Percentiles rank a stretch among this genome's conserved stretches.
Evolutionary conservation across 2,329 filamentous ascomycete genomes (phyloP).

Genomic region (Xylariaceae sp.): DNA sequence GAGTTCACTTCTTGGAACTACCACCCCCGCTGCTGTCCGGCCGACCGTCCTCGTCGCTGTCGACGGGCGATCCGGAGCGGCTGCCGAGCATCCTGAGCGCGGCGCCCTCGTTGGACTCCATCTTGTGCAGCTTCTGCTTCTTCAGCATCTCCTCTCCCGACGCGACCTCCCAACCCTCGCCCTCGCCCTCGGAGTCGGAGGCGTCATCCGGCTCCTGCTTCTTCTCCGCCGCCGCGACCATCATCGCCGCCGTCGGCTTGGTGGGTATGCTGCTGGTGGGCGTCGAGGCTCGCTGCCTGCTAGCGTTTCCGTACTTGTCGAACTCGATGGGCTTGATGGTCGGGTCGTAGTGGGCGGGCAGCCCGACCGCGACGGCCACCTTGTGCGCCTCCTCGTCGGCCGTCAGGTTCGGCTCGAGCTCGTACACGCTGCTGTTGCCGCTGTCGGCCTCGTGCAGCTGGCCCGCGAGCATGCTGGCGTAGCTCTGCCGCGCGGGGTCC

Average conservation of each 20-base stretch:
- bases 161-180: conserved; percentile 35
- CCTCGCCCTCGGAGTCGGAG: conserved; percentile 27
- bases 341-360: conserved; percentile 56
- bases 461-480: conserved; percentile 65
- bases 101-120: conserved; percentile 26
- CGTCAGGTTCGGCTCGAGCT: conserved; percentile 47
- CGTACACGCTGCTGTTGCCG: conserved; percentile 44
- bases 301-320: conserved; percentile 15
- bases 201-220: conserved; percentile 27
- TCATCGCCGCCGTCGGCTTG: conserved; percentile 16
- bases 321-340: conserved; percentile 50
- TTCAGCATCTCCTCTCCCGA: conserved; percentile 32
- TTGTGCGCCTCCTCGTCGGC: conserved; percentile 57
- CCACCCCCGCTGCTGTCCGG: too few relatives aligned
- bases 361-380: conserved; percentile 54
- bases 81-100: conserved; percentile 22
- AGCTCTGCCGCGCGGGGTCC: conserved; percentile 68
- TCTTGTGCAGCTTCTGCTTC: conserved; percentile 30
- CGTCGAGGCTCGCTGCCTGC: conserved; percentile 11
- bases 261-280: too few relatives aligned
- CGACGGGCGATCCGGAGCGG: conserved; percentile 27
- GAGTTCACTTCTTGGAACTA: conserved; percentile 25
- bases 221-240: conserved; percentile 26
- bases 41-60: conserved; percentile 28
- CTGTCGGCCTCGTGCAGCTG: conserved; percentile 52